Evolutionary conservation across 345 rosid genomes (phyloP).

Genomic region (Populus pruinosa): DNA sequence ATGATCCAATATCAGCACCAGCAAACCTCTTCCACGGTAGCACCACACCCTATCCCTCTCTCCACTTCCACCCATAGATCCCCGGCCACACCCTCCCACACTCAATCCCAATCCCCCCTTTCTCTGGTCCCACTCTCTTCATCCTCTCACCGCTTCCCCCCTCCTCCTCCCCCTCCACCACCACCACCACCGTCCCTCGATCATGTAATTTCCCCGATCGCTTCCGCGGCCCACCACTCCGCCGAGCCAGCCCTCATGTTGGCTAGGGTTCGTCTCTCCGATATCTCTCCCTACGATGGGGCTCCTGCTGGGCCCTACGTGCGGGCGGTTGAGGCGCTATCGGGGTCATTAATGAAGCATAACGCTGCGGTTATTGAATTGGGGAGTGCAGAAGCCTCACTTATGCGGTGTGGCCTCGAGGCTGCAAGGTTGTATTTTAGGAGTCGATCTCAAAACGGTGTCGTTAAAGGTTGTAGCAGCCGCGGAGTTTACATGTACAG

Average conservation of each 20-base stretch:
- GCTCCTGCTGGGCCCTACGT: slow-evolving; percentile 55
- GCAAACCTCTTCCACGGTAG: slow-evolving; percentile 35
- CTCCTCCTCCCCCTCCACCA: slow-evolving; percentile 6
- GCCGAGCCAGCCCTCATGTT: slow-evolving; percentile 36
- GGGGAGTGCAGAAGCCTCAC: slow-evolving; percentile 61
- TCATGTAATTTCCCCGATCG: slow-evolving; percentile 41
- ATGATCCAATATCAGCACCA: slow-evolving; percentile 32
- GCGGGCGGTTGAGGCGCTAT: slow-evolving; percentile 77
- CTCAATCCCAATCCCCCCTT: slow-evolving; percentile 23
- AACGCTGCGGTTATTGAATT: slow-evolving; percentile 88
- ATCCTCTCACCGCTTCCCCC: slow-evolving; percentile 13
- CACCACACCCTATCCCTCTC: slow-evolving; percentile 23
- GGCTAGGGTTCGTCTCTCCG: slow-evolving; percentile 69
- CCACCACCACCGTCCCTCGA: slow-evolving; percentile 5
- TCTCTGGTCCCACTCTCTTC: slow-evolving; percentile 19
- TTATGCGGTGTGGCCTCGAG: slow-evolving; percentile 82
- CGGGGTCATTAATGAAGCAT: slow-evolving; percentile 73
- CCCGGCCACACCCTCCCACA: slow-evolving; percentile 21
- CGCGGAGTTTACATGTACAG: slow-evolving; percentile 77
- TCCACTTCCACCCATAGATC: slow-evolving; percentile 33
- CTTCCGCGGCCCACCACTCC: slow-evolving; percentile 34
- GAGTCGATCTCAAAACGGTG: slow-evolving; percentile 37
- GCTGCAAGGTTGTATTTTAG: slow-evolving; percentile 74
- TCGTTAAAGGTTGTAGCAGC: slow-evolving; percentile 34
- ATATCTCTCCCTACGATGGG: slow-evolving; percentile 72